Percentiles rank a stretch among this genome's conserved stretches.
phyloP scores from a whole-genome alignment of 176 grass and related monocot species.

The Cenchrus purpureus region DNA sequence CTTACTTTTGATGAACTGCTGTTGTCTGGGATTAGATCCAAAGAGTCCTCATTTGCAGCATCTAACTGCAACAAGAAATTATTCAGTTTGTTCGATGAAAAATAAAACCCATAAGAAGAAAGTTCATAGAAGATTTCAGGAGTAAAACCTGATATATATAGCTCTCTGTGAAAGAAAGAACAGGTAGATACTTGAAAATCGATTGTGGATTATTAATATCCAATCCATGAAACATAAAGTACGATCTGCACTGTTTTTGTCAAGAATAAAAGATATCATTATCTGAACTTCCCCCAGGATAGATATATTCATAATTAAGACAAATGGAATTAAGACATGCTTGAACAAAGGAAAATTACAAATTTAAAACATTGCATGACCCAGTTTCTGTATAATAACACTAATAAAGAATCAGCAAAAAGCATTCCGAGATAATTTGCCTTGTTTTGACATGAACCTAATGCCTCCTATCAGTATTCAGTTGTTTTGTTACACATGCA shows the following conservation, averaged over 20 bases:
- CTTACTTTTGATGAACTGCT: conserved; percentile 43
- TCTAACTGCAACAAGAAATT: conserved; percentile 68
- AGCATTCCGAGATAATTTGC: not conserved
- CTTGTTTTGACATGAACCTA: conserved; percentile 17
- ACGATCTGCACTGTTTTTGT: conserved; percentile 80
- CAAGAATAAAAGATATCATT: conserved; percentile 31
- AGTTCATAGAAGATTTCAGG: conserved; percentile 4
- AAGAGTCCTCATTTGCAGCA: conserved; percentile 78
- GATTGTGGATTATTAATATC: conserved; percentile 59
- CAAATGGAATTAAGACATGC: conserved; percentile 14
- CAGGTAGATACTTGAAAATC: conserved; percentile 86
- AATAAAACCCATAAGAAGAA: conserved; percentile 15
- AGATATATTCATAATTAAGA: not conserved
- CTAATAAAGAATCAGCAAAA: conserved; percentile 25
- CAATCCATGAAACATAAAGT: conserved; percentile 95
- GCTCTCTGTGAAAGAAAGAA: conserved; percentile 92
- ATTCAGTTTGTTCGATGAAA: conserved; percentile 33
- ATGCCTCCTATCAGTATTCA: not conserved
- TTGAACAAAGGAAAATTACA: not conserved
- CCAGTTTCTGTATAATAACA: not conserved
- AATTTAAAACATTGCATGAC: not conserved
- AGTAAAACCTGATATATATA: conserved; percentile 94
- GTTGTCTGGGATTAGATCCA: conserved; percentile 40
- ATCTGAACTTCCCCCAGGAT: not conserved
- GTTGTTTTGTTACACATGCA: conserved; percentile 5